Base-by-base conservation (phyloP, 2,329 filamentous ascomycete species). In the Epichloe typhina region DNA sequence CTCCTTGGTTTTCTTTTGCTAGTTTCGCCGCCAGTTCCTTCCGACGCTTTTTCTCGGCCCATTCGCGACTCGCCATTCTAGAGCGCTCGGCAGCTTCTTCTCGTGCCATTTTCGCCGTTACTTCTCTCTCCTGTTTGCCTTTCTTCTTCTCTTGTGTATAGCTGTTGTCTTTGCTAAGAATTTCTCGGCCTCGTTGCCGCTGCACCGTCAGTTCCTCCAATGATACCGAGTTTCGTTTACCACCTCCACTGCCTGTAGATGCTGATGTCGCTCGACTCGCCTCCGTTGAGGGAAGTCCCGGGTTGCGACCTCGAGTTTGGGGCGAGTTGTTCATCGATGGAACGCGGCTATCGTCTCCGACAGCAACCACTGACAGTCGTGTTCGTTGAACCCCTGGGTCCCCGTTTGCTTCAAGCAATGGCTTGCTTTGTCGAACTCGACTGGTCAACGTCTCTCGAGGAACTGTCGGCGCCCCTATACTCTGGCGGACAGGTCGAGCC, bases 1-100 rank as follows among this genome's bases (percentile, higher is more conserved):
- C 33, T 40, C 19, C 42, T 40, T 47, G 41, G 6, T 33, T 51
- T 42, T 51, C 43, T 42, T 55, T 54, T 15, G 53, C 50, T 33
- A 56, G 57, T 37, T 44, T 55, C 39, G 58, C 44, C 26, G 59
- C 57, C 41, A 55, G 46, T 50, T 66, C 65, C 59, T 70, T 74
- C 17, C 62, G 67, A 38, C 69, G 69, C 60, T 77, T 75, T 64
- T 74, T 80, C 60, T 81, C 77, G 11, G 79, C 79, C 79, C 80
- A 83, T 57, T 81, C 76, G 36, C 79, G 72, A 56, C 78, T 78
- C 52, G 76, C 71, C 60, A 72, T 69, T 50, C 80, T 72, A 50
- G 77, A 79, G 58, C 76, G 71, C 63, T 83, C 79, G 9, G 80
- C 79, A 23, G 80, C 80, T 58, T 80, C 70, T 57, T 80, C 74